These are phyloP conservation scores for Penicillium capsulatum DNA, from an alignment of 2,329 filamentous ascomycete genomes.

Conservation along the genomic window DNA sequence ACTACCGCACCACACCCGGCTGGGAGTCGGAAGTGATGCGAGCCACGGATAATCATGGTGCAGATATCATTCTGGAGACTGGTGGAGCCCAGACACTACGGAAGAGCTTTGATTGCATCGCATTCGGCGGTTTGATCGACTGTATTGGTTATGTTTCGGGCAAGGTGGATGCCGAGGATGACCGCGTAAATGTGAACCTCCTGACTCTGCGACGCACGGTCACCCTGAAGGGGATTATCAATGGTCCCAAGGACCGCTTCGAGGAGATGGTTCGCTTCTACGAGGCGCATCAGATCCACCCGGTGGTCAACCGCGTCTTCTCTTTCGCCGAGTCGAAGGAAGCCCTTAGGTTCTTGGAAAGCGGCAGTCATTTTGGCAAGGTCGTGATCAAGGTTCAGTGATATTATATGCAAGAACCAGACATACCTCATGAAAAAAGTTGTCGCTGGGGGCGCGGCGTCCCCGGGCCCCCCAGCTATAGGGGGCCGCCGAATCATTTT, in stretches of 20 bases:
- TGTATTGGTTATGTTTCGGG: constrained; percentile 48
- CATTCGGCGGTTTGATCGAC: constrained; percentile 46
- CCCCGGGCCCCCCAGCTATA: too few relatives aligned
- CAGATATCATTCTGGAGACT: constrained; percentile 51
- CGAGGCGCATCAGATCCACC: constrained; percentile 31
- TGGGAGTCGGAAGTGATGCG: constrained; percentile 46
- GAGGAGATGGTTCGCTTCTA: constrained; percentile 39
- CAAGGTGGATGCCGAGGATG: constrained; percentile 54
- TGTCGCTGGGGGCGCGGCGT: too few relatives aligned
- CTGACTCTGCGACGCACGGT: constrained; percentile 50
- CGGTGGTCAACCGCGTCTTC: constrained; percentile 54
- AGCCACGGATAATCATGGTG: constrained; percentile 46
- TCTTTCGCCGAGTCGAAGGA: constrained; percentile 49
- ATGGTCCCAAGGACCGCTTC: constrained; percentile 56
- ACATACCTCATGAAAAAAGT: background rate
- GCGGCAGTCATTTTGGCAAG: constrained; percentile 54
- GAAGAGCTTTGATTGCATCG: constrained; percentile 46
- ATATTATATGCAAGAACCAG: background rate
- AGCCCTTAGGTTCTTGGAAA: constrained; percentile 52
- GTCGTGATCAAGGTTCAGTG: constrained; percentile 47
- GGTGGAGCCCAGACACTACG: constrained; percentile 50
- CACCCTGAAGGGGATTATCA: constrained; percentile 57
- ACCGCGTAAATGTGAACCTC: constrained; percentile 59
- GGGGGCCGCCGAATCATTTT: too few relatives aligned
- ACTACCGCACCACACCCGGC: constrained; percentile 46